Evolutionary conservation across 495 filamentous ascomycete species (phyloP), one percentile per base, ranked within the genome.

Genomic region (Evansstolkia leycettana): DNA sequence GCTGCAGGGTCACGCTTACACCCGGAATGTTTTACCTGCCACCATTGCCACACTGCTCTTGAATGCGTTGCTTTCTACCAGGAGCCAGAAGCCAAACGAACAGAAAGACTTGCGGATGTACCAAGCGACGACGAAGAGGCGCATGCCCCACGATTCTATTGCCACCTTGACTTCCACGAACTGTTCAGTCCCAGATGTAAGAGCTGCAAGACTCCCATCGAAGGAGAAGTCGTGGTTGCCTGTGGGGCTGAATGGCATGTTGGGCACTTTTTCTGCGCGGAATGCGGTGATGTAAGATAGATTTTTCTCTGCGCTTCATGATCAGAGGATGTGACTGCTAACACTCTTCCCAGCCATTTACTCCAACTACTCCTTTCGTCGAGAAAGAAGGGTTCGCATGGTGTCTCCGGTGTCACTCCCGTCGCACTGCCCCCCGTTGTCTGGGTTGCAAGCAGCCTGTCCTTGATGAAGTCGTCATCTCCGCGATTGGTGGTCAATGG

Each of bases 331-430:
- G 16, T 29, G 17, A 19, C 11, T 36, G 6, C 33, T 53, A 25
- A 39, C 37, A 29, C 31, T 38, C 26, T 32, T 42, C 29, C 36
- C 38, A 74, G 60, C 86, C 88, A 12, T 95, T 95, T 54, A 80
- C 80, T 51, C 64, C 69, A 11, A 65, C 72, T 26, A 88, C 76
- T 34, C 86, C 87, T 31, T 90, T 94, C 54, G 90, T 99, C 15
- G 92, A 99, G 56, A 94, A 92, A 55, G 89, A 96, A 44, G 89
- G 89, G n/a, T 96, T 92, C 61, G 90, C 90, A 20, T 99, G 92
- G 92, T 99, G 90, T 56, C 73, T 96, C 11, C 66, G 67, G 23
- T 99, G 90, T 55, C 88, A 96, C 62, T 86, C 84, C 23, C 88
- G 87, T 41, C 75, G 92, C 16, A 94, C 84, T 15, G 79, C 79